phyloP scores from a whole-genome alignment of 495 filamentous ascomycete genomes.

The Penicillium dipodomyicola region DNA sequence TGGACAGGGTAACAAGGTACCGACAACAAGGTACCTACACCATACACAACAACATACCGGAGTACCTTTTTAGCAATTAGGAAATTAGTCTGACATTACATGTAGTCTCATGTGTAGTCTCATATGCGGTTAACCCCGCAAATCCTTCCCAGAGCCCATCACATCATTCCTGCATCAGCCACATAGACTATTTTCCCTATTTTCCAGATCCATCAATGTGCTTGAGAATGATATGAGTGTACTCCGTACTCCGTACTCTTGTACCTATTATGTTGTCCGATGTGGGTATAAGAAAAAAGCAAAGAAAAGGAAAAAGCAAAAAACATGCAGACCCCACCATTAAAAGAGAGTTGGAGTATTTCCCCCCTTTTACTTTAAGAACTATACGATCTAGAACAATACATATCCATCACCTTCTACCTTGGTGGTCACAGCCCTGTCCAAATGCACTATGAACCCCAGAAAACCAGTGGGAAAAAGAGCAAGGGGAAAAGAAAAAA shows the following conservation, averaged over 20 bases:
- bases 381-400: constrained; percentile 5
- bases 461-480: constrained; percentile 2
- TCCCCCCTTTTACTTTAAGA: too few relatives aligned
- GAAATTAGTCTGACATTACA: too few relatives aligned
- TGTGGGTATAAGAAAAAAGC: not conserved
- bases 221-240: not conserved
- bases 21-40: too few relatives aligned
- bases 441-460: not conserved
- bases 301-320: constrained; percentile 1
- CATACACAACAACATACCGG: too few relatives aligned
- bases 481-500: too few relatives aligned
- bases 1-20: too few relatives aligned
- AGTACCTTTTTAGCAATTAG: too few relatives aligned
- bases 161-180: constrained; percentile 8
- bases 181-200: not conserved
- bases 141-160: not conserved
- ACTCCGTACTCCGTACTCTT: too few relatives aligned
- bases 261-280: not conserved
- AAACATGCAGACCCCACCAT: constrained; percentile 3
- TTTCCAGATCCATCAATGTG: not conserved
- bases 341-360: not conserved
- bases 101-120: too few relatives aligned
- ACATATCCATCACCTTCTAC: not conserved
- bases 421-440: not conserved
- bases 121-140: constrained; percentile 3